Percentiles rank a stretch among this genome's conserved stretches.
phyloP scores from a whole-genome alignment of 805 yeast genomes.

The Cyberlindnera galapagoensis region DNA sequence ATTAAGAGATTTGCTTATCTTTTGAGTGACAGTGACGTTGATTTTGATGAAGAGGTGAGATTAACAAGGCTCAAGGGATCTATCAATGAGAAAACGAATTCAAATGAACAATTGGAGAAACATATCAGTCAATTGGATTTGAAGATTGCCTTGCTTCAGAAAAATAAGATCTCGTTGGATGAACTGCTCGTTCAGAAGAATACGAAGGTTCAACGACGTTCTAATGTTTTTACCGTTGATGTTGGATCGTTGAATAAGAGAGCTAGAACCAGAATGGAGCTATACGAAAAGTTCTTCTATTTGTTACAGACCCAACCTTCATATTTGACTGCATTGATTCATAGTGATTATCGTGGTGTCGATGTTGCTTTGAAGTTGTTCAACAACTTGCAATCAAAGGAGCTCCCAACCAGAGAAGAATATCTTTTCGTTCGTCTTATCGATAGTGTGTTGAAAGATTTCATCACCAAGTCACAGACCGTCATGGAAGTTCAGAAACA shows the following conservation, averaged over 20 bases:
- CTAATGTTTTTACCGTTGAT: conserved; percentile 16
- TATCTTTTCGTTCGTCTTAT: conserved; percentile 17
- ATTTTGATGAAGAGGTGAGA: conserved; percentile 67
- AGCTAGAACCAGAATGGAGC: conserved; percentile 47
- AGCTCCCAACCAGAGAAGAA: conserved; percentile 25
- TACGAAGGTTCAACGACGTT: conserved; percentile 11
- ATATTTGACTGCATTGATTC: conserved; percentile 56
- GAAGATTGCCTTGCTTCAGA: conserved; percentile 70
- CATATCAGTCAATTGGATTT: conserved; percentile 72
- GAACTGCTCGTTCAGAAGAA: conserved; percentile 47
- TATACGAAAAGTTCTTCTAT: conserved; percentile 74
- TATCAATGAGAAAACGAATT: conserved; percentile 62
- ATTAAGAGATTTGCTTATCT: conserved; percentile 72
- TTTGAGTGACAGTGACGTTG: conserved; percentile 64
- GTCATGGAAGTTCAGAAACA: conserved; percentile 19
- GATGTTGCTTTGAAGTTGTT: conserved; percentile 23
- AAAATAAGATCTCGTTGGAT: conserved; percentile 72
- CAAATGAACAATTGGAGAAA: conserved; percentile 65
- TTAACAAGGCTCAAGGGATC: conserved; percentile 61
- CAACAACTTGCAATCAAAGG: conserved; percentile 19
- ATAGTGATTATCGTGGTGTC: conserved; percentile 25
- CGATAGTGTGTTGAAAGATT: conserved; percentile 28
- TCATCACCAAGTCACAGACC: conserved; percentile 28
- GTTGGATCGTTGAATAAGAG: conserved; percentile 24
- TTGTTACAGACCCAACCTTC: conserved; percentile 76